Evolutionary conservation across 257 asterid species (phyloP), one percentile per base, ranked within the genome.

Genomic region (Echium plantagineum): DNA sequence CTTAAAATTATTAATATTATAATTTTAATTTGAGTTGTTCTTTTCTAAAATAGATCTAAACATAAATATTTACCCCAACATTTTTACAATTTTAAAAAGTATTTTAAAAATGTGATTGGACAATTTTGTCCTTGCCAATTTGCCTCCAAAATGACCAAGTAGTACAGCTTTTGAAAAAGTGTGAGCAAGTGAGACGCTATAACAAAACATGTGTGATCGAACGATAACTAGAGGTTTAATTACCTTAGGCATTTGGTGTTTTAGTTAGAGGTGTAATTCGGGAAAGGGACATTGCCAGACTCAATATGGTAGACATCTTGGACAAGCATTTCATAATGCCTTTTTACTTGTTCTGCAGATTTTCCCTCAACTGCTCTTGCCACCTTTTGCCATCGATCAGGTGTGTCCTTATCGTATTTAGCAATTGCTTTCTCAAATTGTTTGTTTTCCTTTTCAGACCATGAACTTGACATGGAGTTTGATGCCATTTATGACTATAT

Each of bases 261-360:
- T 61, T 71, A 20, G 18, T 64, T 66, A 7, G 82, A 57, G 65
- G 60, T 58, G 77, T 82, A 87, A 19, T 74, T 79, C 0, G 94
- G 96, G 56, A 74, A 76, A 8, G 91, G 94, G 31, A 82, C 77
- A 19, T 76, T 72, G 12, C 91, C 96, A 4, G 86, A 78, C 77
- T 87, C 96, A 22, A 87, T 87, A 80, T 77, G 87, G 57, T 76
- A 81, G 75, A 87, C 79, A 62, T 85, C 96, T 56, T 80, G 81
- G 0, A 80, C 75, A 10, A 87, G 96, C 63, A 75, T 72, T 69
- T 78, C 80, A 62, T 87, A 87, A 72, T 84, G 96, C 42, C 77
- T 62, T 75, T 82, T 82, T 4, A 84, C 94, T 69, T 87, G 89
- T 62, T 75, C 96, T 0, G 73, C 79, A 2, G 88, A 73, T 69